Conservation (phyloP, 2,329 filamentous ascomycete species). For the Pseudocercospora pini-densiflorae region DNA sequence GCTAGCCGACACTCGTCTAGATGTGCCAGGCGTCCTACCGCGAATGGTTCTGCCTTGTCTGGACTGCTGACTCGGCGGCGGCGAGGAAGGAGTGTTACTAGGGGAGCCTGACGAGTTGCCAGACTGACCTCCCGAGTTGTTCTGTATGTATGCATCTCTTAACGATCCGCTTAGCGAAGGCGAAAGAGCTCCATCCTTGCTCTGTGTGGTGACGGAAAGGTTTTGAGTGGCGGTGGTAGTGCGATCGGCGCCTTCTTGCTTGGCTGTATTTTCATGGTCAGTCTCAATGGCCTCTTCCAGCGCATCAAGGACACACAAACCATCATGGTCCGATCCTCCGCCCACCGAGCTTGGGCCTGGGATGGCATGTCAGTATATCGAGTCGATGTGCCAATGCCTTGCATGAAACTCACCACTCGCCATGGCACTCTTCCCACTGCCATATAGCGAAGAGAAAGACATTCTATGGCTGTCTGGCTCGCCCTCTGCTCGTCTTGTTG, state of each 20-base stretch:
- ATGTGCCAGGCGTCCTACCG: conserved; percentile 55
- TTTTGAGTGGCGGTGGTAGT: conserved; percentile 51
- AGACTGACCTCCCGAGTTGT: conserved; percentile 56
- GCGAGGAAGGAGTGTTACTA: conserved; percentile 70
- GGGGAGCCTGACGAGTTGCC: conserved; percentile 80
- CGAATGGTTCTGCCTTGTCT: conserved; percentile 43
- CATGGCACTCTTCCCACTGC: conserved; percentile 59
- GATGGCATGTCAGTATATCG: background rate
- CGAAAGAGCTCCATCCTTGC: conserved; percentile 50
- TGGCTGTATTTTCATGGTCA: conserved; percentile 22
- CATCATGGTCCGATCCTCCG: conserved; percentile 52
- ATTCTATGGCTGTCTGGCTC: conserved; percentile 63
- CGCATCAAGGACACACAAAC: conserved; percentile 32
- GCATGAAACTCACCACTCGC: conserved; percentile 43
- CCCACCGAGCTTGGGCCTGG: conserved; percentile 47
- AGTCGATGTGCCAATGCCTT: background rate
- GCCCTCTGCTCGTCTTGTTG: conserved; percentile 34
- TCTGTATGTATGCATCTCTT: conserved; percentile 41
- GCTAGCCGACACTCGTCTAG: conserved; percentile 79
- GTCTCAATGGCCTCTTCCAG: conserved; percentile 17
- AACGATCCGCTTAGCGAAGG: conserved; percentile 36
- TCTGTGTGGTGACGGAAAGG: conserved; percentile 50
- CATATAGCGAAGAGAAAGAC: conserved; percentile 75
- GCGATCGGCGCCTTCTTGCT: conserved; percentile 18
- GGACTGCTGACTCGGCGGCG: conserved; percentile 23